Conservation (phyloP, 441 rosid species). For the Gossypium davidsonii region DNA sequence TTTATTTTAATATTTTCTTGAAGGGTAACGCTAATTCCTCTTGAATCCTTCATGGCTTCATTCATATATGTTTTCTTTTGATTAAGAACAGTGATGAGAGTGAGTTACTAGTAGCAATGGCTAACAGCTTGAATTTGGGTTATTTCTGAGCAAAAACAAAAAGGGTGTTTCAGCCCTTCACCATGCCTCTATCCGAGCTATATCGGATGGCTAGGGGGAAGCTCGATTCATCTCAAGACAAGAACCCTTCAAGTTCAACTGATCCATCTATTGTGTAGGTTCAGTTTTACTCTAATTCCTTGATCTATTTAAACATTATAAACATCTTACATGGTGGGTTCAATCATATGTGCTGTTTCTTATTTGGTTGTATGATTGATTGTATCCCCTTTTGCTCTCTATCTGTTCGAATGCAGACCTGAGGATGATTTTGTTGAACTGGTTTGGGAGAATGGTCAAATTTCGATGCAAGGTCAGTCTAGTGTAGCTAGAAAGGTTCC, state of each 20-base stretch:
- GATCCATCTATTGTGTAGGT: conserved; percentile 49
- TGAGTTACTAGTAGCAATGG: conserved; percentile 16
- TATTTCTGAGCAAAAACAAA: conserved; percentile 10
- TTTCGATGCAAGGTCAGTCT: conserved; percentile 56
- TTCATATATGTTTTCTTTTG: conserved; percentile 19
- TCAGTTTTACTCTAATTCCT: conserved; percentile 6
- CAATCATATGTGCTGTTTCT: background rate
- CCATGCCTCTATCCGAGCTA: conserved; percentile 82
- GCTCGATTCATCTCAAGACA: conserved; percentile 48
- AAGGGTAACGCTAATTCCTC: conserved; percentile 14
- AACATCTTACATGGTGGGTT: background rate
- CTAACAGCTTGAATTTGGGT: conserved; percentile 22
- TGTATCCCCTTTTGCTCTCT: background rate
- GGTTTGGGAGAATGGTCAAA: conserved; percentile 76
- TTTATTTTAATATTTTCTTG: background rate
- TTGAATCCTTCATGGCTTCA: conserved; percentile 17
- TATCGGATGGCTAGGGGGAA: conserved; percentile 43
- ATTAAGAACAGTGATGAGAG: conserved; percentile 10
- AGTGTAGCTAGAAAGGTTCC: conserved; percentile 38
- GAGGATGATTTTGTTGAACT: conserved; percentile 64
- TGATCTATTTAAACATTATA: background rate
- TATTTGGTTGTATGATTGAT: background rate
- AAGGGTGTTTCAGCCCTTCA: conserved; percentile 19
- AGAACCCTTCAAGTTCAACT: conserved; percentile 32
- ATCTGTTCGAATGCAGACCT: conserved; percentile 38